Percentiles rank a stretch among this genome's conserved stretches.
Conservation (phyloP, 2,329 filamentous ascomycete species). For the Zymoseptoria tritici region DNA sequence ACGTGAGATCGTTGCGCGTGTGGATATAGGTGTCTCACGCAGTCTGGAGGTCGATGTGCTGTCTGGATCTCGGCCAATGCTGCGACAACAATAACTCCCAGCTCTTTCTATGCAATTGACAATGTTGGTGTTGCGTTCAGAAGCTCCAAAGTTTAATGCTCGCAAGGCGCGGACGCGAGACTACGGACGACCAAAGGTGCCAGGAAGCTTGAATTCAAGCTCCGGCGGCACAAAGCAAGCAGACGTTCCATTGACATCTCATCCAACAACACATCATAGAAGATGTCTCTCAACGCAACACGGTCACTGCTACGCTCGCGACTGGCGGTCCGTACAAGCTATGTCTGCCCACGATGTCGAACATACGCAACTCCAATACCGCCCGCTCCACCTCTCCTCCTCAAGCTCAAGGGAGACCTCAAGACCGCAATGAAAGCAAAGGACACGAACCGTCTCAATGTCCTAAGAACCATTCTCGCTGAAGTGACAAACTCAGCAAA, state of each 20-base stretch:
- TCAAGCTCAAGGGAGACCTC: constrained; percentile 40
- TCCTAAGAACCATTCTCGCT: constrained; percentile 61
- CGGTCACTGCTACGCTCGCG: constrained; percentile 13
- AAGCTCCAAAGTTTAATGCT: background rate
- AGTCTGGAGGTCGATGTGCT: background rate
- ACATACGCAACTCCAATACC: constrained; percentile 19
- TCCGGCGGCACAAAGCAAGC: too few species aligned
- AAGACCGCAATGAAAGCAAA: constrained; percentile 44
- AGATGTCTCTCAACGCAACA: constrained; percentile 13
- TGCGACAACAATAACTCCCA: background rate
- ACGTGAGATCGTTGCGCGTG: background rate
- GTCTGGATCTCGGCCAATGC: background rate
- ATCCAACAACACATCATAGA: background rate
- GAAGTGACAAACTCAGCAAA: constrained; percentile 70
- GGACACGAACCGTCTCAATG: constrained; percentile 53
- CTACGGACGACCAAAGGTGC: background rate
- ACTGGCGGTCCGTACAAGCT: constrained; percentile 7
- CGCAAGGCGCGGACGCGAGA: constrained; percentile 1
- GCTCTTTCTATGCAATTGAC: background rate
- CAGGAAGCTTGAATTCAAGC: background rate
- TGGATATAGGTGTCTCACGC: background rate
- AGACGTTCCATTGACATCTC: background rate
- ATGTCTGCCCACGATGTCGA: constrained; percentile 23
- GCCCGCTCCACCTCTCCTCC: constrained; percentile 34
- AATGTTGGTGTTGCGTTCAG: background rate